phyloP scores from a whole-genome alignment of 768 basidiomycete genomes.

The Fomitopsis pulvina region DNA sequence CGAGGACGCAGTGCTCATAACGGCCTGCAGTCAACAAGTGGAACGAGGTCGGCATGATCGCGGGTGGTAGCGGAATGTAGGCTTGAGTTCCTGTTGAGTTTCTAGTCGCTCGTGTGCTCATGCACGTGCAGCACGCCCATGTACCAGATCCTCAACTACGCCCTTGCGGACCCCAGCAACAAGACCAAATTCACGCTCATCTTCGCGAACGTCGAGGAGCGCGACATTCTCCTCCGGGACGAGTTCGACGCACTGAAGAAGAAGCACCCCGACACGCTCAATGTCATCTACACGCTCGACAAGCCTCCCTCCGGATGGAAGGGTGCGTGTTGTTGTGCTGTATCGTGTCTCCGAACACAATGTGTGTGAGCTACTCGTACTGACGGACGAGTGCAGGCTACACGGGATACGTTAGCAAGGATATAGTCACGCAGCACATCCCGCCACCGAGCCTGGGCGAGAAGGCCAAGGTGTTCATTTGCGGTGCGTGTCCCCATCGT shows the following conservation, averaged over 20 bases:
- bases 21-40: slow-evolving; percentile 61
- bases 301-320: slow-evolving; percentile 65
- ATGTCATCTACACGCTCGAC: slow-evolving; percentile 85
- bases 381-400: slow-evolving; percentile 34
- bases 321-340: slow-evolving; percentile 20
- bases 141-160: slow-evolving; percentile 75
- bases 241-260: slow-evolving; percentile 67
- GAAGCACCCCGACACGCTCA: slow-evolving; percentile 63
- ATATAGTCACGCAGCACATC: slow-evolving; percentile 70
- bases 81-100: slow-evolving; percentile 17
- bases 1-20: neutral
- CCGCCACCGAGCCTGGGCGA: slow-evolving; percentile 55
- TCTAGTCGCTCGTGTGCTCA: neutral
- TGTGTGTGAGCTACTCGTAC: neutral
- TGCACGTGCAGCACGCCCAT: slow-evolving; percentile 57
- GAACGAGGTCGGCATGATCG: slow-evolving; percentile 82
- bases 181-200: slow-evolving; percentile 93
- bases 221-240: slow-evolving; percentile 83
- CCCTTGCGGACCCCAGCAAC: slow-evolving; percentile 67
- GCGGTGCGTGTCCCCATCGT: slow-evolving; percentile 47
- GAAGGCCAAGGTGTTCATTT: slow-evolving; percentile 86
- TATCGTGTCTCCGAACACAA: neutral
- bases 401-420: slow-evolving; percentile 67
- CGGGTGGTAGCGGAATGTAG: slow-evolving; percentile 91
- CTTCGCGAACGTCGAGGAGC: slow-evolving; percentile 85